A percentile compares a stretch with the other conserved stretches of the same genome.
phyloP scores from a whole-genome alignment of 345 rosid genomes.

The Crucihimalaya himalaica region DNA sequence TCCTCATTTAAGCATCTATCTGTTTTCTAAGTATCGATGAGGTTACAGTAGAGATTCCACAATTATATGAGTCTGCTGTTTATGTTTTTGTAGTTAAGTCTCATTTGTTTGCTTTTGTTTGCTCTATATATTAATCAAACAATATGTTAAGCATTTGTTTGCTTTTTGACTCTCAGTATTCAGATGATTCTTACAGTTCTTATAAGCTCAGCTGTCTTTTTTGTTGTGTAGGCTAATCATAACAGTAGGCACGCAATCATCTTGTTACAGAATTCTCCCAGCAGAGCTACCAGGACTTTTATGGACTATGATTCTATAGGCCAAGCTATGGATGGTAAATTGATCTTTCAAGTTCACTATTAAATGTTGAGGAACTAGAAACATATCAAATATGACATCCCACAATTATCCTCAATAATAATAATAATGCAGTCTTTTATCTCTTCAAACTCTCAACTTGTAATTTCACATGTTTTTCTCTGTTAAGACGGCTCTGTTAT shows the following conservation, averaged over 20 bases:
- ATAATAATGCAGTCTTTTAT: background rate
- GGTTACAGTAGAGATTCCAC: no score
- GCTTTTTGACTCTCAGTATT: no score
- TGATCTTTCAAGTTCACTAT: no score
- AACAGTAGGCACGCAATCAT: conserved; percentile 79
- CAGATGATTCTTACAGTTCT: background rate
- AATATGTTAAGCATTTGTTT: no score
- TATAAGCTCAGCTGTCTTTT: conserved; percentile 1
- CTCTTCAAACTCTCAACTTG: background rate
- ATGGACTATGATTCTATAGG: conserved; percentile 89
- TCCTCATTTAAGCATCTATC: no score
- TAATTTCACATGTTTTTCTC: background rate
- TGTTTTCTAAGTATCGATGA: no score
- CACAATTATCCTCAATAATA: background rate
- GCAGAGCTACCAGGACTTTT: conserved; percentile 83
- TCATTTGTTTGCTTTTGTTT: no score
- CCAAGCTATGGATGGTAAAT: conserved; percentile 99
- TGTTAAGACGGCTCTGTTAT: background rate
- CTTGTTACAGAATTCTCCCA: conserved; percentile 80
- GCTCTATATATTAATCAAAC: no score
- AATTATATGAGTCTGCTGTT: no score
- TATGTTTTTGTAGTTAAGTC: no score
- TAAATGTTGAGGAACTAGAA: no score
- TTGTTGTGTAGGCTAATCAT: conserved; percentile 57
- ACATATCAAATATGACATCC: no score